Conservation (phyloP, 148 eudicot species). For the Rhododendron vialii region DNA sequence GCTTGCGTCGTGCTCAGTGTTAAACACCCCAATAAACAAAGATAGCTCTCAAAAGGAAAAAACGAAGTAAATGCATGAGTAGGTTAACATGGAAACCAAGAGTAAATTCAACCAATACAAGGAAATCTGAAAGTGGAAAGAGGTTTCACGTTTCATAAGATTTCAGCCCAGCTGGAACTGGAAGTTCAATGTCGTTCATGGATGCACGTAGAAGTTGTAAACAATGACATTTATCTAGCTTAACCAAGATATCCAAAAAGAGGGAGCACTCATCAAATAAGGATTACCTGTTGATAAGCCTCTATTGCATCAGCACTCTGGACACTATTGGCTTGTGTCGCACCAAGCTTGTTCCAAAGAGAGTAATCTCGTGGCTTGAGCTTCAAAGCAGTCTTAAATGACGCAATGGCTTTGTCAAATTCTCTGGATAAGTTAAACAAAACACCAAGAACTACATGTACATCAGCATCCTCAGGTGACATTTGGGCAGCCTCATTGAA, state of each 20-base stretch:
- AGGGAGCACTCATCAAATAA: neutral
- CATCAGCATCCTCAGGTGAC: constrained; percentile 96
- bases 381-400: constrained; percentile 77
- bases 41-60: neutral
- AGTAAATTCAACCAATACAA: neutral
- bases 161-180: neutral
- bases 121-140: neutral
- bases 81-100: neutral
- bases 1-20: too few relatives aligned
- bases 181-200: neutral
- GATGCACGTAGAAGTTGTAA: neutral
- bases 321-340: constrained; percentile 95
- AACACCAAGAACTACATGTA: constrained; percentile 92
- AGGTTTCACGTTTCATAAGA: neutral
- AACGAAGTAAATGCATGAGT: neutral
- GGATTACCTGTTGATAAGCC: constrained; percentile 86
- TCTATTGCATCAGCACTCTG: constrained; percentile 92
- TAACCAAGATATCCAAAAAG: neutral
- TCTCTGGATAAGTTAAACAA: constrained; percentile 91
- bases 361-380: constrained; percentile 94
- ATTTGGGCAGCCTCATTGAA: constrained; percentile 85
- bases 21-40: neutral
- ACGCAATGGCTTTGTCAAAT: constrained; percentile 83
- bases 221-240: neutral
- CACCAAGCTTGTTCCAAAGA: constrained; percentile 99